These are phyloP conservation scores for Pichia nanzhaoensis DNA, from an alignment of 805 yeast species.

Conservation along the genomic window DNA sequence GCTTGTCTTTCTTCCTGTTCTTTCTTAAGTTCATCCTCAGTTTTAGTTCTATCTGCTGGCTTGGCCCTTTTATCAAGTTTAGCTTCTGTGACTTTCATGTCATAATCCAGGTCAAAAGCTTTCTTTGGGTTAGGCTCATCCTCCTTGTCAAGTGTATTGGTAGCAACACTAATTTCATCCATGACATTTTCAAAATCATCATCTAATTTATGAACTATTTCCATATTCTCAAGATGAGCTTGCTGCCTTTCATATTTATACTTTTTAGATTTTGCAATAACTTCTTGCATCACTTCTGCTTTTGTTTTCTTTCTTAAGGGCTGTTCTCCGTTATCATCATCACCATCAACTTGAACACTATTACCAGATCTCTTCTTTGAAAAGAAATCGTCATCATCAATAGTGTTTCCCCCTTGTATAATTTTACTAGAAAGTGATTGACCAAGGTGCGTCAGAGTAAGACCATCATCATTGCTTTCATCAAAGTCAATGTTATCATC, in stretches of 20 bases:
- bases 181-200: constrained; percentile 68
- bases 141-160: constrained; percentile 23
- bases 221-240: constrained; percentile 52
- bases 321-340: constrained; percentile 31
- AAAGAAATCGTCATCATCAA: constrained; percentile 27
- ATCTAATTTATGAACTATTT: constrained; percentile 59
- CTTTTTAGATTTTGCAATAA: constrained; percentile 75
- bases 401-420: constrained; percentile 31
- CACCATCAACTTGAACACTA: constrained; percentile 9
- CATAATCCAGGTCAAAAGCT: constrained; percentile 44
- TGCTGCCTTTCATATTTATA: constrained; percentile 71
- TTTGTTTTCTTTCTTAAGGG: constrained; percentile 66
- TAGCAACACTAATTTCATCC: constrained; percentile 30
- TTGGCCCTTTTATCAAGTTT: constrained; percentile 68
- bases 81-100: constrained; percentile 57
- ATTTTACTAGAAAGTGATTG: constrained; percentile 41
- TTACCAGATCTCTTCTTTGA: constrained; percentile 29
- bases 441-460: constrained; percentile 74
- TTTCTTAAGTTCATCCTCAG: constrained; percentile 58
- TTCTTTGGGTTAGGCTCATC: constrained; percentile 28
- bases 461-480: constrained; percentile 47
- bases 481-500: constrained; percentile 40
- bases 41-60: constrained; percentile 76
- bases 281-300: constrained; percentile 80
- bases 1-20: constrained; percentile 58